Evolutionary conservation across 1,139 yeast species (phyloP).

Genomic region (Maudiozyma humilis): DNA sequence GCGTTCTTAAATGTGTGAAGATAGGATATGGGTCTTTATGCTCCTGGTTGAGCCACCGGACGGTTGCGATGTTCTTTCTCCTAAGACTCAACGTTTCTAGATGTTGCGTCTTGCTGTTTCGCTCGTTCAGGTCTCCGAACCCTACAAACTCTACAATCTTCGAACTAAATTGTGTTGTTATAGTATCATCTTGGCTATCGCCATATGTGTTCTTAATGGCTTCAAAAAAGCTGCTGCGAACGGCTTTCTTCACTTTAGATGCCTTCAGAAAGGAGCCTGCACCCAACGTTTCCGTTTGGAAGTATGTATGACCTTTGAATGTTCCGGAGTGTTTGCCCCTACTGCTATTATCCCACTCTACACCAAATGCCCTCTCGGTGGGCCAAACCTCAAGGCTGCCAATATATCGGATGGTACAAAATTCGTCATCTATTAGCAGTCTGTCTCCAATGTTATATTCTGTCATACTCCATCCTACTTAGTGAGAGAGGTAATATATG

Average conservation of each 20-base stretch:
- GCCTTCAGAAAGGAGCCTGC: conserved; percentile 66
- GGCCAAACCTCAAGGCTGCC: conserved; percentile 65
- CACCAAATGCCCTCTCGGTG: conserved; percentile 49
- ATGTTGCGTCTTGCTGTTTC: conserved; percentile 41
- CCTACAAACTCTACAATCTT: conserved; percentile 60
- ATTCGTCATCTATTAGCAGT: conserved; percentile 39
- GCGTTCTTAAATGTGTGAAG: conserved; percentile 28
- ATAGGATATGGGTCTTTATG: not conserved
- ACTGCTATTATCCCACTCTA: conserved; percentile 72
- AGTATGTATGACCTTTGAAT: conserved; percentile 40
- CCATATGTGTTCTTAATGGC: conserved; percentile 47
- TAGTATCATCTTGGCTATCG: conserved; percentile 25
- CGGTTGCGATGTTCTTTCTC: conserved; percentile 27
- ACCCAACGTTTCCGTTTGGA: conserved; percentile 29
- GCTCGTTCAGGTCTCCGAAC: conserved; percentile 44
- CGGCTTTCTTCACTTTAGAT: conserved; percentile 28
- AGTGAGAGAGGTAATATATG: not conserved
- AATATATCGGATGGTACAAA: conserved; percentile 55
- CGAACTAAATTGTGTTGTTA: conserved; percentile 38
- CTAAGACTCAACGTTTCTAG: conserved; percentile 43
- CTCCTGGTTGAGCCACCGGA: conserved; percentile 9
- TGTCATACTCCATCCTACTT: conserved; percentile 5
- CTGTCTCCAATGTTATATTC: conserved; percentile 35
- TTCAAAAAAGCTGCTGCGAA: conserved; percentile 34
- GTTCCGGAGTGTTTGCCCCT: conserved; percentile 53